Conservation (phyloP, 208 protist species). For the Kentomonas sorsogonicus region DNA sequence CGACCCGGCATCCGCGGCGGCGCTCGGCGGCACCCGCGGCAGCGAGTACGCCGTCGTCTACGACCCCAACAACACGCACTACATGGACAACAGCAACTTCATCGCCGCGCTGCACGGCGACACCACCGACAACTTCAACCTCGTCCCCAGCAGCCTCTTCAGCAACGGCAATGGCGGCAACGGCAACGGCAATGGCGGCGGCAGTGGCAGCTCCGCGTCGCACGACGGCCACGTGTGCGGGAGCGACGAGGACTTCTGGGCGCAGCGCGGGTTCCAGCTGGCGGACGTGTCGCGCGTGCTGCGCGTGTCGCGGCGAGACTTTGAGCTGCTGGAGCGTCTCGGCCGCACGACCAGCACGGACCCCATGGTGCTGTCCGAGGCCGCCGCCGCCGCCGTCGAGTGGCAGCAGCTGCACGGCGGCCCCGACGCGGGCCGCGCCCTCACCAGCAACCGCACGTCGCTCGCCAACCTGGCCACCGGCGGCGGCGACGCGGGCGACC, state of each 20-base stretch:
- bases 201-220: neutral
- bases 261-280: conserved; percentile 49
- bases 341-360: neutral
- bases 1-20: too few species aligned
- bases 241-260: conserved; percentile 66
- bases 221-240: conserved; percentile 15
- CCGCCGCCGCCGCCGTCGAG: conserved; percentile 12
- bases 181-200: neutral
- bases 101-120: neutral
- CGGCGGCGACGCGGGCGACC: conserved; percentile 4
- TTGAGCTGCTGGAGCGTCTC: conserved; percentile 36
- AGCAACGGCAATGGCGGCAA: neutral
- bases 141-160: neutral
- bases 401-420: neutral
- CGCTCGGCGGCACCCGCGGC: too few species aligned
- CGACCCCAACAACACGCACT: neutral
- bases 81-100: neutral
- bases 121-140: conserved; percentile 12
- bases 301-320: conserved; percentile 32
- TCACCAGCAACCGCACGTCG: conserved; percentile 4
- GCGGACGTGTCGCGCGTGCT: conserved; percentile 32
- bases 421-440: neutral
- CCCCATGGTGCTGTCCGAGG: neutral
- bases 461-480: neutral
- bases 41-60: neutral